Conservation (phyloP, 345 rosid species). For the Chamaenerion angustifolium region DNA sequence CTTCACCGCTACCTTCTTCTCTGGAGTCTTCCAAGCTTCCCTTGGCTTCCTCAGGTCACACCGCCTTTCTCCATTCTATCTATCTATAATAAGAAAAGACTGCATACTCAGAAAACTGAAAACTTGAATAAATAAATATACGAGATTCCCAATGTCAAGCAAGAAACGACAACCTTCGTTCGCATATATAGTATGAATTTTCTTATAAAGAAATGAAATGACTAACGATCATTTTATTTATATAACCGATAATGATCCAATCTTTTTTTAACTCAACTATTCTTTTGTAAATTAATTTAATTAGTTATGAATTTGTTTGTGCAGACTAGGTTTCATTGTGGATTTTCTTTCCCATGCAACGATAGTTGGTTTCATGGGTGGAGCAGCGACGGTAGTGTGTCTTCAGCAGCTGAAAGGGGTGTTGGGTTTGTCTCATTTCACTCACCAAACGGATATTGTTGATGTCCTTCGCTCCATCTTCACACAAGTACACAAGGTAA, state of each 20-base stretch:
- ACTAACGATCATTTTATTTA: too few relatives aligned
- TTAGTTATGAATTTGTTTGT: too few relatives aligned
- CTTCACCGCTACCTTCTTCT: conserved; percentile 73
- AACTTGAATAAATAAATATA: too few relatives aligned
- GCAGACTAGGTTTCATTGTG: conserved; percentile 88
- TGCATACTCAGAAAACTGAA: background rate
- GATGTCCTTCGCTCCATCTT: conserved; percentile 77
- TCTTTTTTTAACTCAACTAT: too few relatives aligned
- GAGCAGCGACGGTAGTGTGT: conserved; percentile 96
- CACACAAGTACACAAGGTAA: conserved; percentile 62
- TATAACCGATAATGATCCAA: too few relatives aligned
- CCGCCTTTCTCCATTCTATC: background rate
- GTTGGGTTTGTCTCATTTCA: conserved; percentile 68
- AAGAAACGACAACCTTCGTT: background rate
- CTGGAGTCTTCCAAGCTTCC: conserved; percentile 74
- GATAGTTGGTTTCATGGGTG: conserved; percentile 95
- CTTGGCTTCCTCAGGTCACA: conserved; percentile 75
- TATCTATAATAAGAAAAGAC: background rate
- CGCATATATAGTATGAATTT: too few relatives aligned
- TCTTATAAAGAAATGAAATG: too few relatives aligned
- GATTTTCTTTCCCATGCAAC: conserved; percentile 95
- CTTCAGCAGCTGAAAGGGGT: conserved; percentile 91
- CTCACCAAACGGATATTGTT: conserved; percentile 61
- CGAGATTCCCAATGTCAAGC: too few relatives aligned
- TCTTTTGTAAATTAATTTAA: too few relatives aligned